Conservation (phyloP, 2,329 filamentous ascomycete species). For the Penicillium sp. region DNA sequence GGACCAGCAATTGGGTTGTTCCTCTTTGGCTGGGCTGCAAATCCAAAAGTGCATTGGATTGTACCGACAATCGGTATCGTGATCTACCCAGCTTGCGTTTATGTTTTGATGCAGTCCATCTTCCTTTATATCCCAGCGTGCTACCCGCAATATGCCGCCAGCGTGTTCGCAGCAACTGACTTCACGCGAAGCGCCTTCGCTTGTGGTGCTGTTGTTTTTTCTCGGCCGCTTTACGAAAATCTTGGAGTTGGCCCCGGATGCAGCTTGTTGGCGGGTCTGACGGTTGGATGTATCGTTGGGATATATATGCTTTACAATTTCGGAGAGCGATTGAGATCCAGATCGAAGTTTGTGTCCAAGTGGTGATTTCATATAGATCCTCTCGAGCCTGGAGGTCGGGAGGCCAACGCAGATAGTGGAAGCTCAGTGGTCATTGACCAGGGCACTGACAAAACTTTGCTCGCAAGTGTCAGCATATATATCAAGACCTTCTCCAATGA, state of each 20-base stretch:
- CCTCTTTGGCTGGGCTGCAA: constrained; percentile 42
- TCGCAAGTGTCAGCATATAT: constrained; percentile 22
- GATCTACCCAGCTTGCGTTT: constrained; percentile 38
- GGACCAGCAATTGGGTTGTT: constrained; percentile 61
- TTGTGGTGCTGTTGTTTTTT: constrained; percentile 37
- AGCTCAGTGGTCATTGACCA: background rate
- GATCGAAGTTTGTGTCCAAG: constrained; percentile 10
- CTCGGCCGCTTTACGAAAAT: constrained; percentile 27
- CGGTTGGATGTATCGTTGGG: constrained; percentile 19
- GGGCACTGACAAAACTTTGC: background rate
- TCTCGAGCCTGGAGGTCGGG: background rate
- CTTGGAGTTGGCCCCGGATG: constrained; percentile 31
- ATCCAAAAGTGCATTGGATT: constrained; percentile 31
- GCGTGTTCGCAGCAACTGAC: constrained; percentile 37
- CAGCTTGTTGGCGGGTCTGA: constrained; percentile 39
- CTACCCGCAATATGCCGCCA: constrained; percentile 31
- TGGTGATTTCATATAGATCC: background rate
- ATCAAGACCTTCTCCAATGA: constrained; percentile 45
- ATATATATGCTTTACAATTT: constrained; percentile 17
- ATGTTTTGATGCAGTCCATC: constrained; percentile 45
- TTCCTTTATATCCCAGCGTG: constrained; percentile 35
- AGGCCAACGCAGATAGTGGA: no score
- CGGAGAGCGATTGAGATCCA: constrained; percentile 14
- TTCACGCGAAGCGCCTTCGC: constrained; percentile 35
- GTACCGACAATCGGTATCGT: constrained; percentile 39